Conservation (phyloP, 768 basidiomycete species). For the Lyophyllum decastes region DNA sequence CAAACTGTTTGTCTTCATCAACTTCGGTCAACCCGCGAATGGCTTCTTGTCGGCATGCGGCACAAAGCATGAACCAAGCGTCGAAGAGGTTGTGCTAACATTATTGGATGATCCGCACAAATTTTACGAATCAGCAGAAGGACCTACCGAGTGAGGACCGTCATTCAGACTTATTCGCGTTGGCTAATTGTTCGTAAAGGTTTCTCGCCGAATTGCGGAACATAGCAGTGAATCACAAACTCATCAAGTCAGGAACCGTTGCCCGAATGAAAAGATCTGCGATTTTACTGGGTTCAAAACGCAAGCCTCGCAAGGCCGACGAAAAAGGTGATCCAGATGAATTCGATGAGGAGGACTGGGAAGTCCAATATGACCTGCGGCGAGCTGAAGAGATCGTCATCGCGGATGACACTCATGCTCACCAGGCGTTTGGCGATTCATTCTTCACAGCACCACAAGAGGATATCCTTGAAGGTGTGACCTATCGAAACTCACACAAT, state of each 20-base stretch:
- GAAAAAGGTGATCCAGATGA: constrained; percentile 35
- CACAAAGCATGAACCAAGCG: constrained; percentile 82
- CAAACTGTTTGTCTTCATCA: constrained; percentile 84
- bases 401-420: constrained; percentile 83
- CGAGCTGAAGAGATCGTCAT: constrained; percentile 72
- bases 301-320: constrained; percentile 41
- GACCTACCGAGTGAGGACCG: constrained; percentile 60
- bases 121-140: constrained; percentile 73
- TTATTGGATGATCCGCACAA: constrained; percentile 66
- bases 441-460: constrained; percentile 87
- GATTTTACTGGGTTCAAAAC: constrained; percentile 74
- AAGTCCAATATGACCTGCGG: constrained; percentile 71
- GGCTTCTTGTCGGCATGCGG: constrained; percentile 86
- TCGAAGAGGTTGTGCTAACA: constrained; percentile 77
- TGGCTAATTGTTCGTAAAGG: constrained; percentile 37
- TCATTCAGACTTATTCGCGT: not conserved
- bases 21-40: constrained; percentile 84
- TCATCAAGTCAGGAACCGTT: constrained; percentile 52
- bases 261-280: constrained; percentile 68
- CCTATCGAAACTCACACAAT: not conserved
- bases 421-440: constrained; percentile 75
- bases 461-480: constrained; percentile 80
- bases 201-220: constrained; percentile 83
- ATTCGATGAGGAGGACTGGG: constrained; percentile 75
- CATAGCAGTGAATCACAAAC: constrained; percentile 75